Evolutionary conservation across 495 filamentous ascomycete genomes (phyloP), one percentile per base, ranked within the genome.

Genomic region (Extremus antarcticus): DNA sequence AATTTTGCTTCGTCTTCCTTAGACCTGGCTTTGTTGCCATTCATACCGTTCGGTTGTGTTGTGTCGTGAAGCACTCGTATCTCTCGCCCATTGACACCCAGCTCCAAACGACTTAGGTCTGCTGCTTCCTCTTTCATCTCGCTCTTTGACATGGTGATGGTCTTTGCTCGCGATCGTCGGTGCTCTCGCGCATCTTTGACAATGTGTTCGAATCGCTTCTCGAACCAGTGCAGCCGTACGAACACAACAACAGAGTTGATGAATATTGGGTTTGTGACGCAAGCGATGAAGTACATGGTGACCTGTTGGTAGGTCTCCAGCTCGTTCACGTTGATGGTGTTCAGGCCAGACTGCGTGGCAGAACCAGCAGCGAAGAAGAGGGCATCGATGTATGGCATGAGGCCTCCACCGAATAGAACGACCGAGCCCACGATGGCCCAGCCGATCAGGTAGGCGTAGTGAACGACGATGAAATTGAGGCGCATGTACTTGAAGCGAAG

Each of bases 141-240:
- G 3, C 72, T 76, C 56, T 78, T 76, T 1, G 77, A 76, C 48
- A 80, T 78, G 19, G 78, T 73, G 54, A 81, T 73, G 3, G 80
- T 76, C 47, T 78, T 77, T 9, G 80, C 74, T 25, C 54, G 54
- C 43, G 58, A 55, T 3, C 71, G 64, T 43, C 82, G 82, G 39
- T 78, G 51, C 43, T 67, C 70, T 11, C 76, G 71, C 3, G 77
- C 76, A 56, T 83, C 77, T 21, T 71, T 76, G 25, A 83, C 90
- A 47, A 96, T 75, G 58, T 85, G 72, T 67, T 89, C 81, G 61
- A 98, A 95, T 2, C 89, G 80, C 65, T 90, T 95, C 71, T 97
- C 90, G 63, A 98, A 98, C 91, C 90, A 97, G 70, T 95, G 95
- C 3, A 97, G 72, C 1, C 92, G 86, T 20, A 97, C 73, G 61